phyloP scores from a whole-genome alignment of 352 stramenopile species.

The Halophytophthora polymorphica region DNA sequence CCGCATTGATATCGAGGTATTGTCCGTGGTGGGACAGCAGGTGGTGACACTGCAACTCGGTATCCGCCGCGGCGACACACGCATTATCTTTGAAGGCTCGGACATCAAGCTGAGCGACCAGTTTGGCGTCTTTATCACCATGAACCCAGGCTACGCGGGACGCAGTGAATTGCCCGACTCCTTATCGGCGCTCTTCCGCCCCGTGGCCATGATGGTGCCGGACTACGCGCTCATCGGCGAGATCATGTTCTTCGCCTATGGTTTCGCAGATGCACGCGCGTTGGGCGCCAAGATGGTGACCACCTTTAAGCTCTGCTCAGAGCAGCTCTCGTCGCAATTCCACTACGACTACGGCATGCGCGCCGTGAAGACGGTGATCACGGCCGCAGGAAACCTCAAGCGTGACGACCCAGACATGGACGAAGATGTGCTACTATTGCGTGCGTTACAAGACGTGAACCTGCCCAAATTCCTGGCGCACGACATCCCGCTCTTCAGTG shows the following conservation, averaged over 20 bases:
- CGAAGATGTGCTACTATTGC: slow-evolving; percentile 92
- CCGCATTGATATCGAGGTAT: slow-evolving; percentile 86
- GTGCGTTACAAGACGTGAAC: slow-evolving; percentile 95
- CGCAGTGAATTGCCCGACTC: slow-evolving; percentile 87
- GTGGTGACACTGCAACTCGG: slow-evolving; percentile 91
- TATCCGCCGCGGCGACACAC: slow-evolving; percentile 74
- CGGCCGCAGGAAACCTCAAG: slow-evolving; percentile 88
- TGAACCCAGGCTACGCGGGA: slow-evolving; percentile 89
- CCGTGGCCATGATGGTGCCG: slow-evolving; percentile 91
- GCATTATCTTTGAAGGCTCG: slow-evolving; percentile 94
- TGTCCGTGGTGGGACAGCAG: slow-evolving; percentile 88
- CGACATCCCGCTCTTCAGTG: slow-evolving; percentile 94
- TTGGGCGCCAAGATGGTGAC: slow-evolving; percentile 83
- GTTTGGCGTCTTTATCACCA: slow-evolving; percentile 89
- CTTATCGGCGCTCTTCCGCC: slow-evolving; percentile 80
- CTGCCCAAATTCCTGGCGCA: slow-evolving; percentile 94
- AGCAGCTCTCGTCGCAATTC: slow-evolving; percentile 87
- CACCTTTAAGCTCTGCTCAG: slow-evolving; percentile 88
- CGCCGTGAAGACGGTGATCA: slow-evolving; percentile 89
- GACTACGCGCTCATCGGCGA: slow-evolving; percentile 89
- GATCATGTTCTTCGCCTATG: slow-evolving; percentile 91
- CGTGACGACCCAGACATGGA: slow-evolving; percentile 90
- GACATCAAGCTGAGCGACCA: slow-evolving; percentile 94
- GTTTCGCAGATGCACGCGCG: slow-evolving; percentile 45
- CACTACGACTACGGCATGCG: slow-evolving; percentile 93